Evolutionary conservation across 768 basidiomycete species (phyloP), one percentile per base, ranked within the genome.

Genomic region (Boletus tylopilopsis): DNA sequence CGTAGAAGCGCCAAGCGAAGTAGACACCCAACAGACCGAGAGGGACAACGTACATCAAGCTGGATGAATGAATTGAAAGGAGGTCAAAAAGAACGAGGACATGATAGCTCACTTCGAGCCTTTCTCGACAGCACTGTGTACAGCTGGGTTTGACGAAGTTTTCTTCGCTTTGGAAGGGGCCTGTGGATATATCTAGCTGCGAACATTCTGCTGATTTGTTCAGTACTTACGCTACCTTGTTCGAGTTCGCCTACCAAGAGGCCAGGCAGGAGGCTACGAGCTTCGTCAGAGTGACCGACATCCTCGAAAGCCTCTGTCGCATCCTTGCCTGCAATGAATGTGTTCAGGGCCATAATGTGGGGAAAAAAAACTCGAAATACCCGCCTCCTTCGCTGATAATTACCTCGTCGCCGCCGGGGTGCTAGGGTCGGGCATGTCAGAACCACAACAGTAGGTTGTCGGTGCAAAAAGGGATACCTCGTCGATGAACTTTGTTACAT

Each of bases 291-390:
- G 79, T 98, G 96, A 25, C 96, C 96, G 25, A 99, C 95, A 68
- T 99, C 96, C 73, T 98, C 95, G 64, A 99, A 99, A 6, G 96
- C 93, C 64, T 97, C 96, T 29, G 95, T 94, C 21, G 95, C 94
- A 68, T 98, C 94, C 68, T 88, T 85, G 60, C 90, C 93, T 94
- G 70, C 18, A 54, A 55, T 33, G 43, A 37, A 27, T 16, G n/a
- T 40, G n/a, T 51, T 45, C 27, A 39, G 15, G 21, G 24, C 48
- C 21, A 16, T 25, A 42, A n/a, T n/a, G 21, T 25, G 36, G 27
- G 27, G 30, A 30, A 49, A 51, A 32, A 19, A 35, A 53, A 22
- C 18, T 48, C 55, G 39, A 53, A 69, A 64, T 64, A 77, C 87
- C 64, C 71, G 85, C 90, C 90, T 64, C 83, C 85, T 73, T 99